Percentiles rank a stretch among this genome's conserved stretches.
These are phyloP conservation scores for Lunularia cruciata DNA, from an alignment of 225 moss, liverwort and hornwort genomes.

Conservation along the genomic window DNA sequence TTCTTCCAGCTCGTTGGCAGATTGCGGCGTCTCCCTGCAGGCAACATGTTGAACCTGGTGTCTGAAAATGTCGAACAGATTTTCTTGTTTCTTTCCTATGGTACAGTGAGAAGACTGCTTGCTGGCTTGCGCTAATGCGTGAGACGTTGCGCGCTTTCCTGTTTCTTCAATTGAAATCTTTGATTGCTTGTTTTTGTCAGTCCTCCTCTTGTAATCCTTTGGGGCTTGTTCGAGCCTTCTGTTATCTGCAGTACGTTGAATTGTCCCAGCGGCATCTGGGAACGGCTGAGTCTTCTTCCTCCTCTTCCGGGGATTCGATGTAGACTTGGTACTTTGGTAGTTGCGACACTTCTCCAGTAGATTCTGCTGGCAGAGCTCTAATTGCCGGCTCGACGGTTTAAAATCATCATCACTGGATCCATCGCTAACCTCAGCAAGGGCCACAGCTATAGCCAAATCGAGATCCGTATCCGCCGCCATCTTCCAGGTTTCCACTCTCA, in stretches of 20 bases:
- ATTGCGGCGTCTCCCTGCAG: neutral
- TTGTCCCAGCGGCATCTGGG: neutral
- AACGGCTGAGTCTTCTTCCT: slow-evolving; percentile 17
- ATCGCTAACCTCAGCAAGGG: slow-evolving; percentile 33
- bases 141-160: slow-evolving; percentile 5
- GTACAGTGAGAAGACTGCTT: neutral
- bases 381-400: slow-evolving; percentile 13
- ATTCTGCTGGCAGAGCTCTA: slow-evolving; percentile 24
- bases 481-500: too few relatives aligned
- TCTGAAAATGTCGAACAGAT: slow-evolving; percentile 14
- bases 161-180: neutral
- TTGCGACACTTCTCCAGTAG: slow-evolving; percentile 10
- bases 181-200: too few relatives aligned
- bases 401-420: slow-evolving; percentile 33
- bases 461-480: slow-evolving; percentile 34
- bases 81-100: neutral
- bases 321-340: neutral
- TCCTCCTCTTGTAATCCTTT: slow-evolving; percentile 3
- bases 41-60: neutral
- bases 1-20: neutral
- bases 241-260: neutral
- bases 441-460: slow-evolving; percentile 36
- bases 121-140: neutral
- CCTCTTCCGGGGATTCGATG: neutral
- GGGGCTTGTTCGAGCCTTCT: slow-evolving; percentile 15